Conservation (phyloP, 2,329 filamentous ascomycete genomes). For the Arthrobotrys sinensis region DNA sequence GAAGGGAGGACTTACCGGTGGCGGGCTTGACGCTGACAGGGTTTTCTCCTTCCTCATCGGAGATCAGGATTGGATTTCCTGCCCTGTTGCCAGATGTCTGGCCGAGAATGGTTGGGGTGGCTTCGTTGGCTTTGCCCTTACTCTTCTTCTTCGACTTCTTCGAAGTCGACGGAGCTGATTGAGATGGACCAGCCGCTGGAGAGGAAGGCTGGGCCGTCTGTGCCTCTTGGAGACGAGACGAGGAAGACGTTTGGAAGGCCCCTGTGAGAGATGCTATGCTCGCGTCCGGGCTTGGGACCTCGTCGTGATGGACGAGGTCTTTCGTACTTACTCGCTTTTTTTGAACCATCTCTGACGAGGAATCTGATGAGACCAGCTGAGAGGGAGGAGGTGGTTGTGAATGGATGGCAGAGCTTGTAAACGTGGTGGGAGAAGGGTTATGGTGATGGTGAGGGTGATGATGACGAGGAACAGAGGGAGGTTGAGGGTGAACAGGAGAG, state of each 20-base stretch:
- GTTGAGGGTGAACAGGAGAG: too few species aligned
- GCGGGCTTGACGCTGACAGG: neutral
- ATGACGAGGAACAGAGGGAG: too few species aligned
- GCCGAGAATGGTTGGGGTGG: neutral
- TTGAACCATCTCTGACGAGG: neutral
- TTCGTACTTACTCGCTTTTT: conserved; percentile 13
- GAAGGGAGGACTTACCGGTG: conserved; percentile 1
- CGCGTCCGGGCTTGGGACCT: conserved; percentile 1
- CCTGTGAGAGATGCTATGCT: conserved; percentile 7
- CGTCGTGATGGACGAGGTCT: neutral
- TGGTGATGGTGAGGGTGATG: neutral
- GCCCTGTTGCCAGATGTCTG: conserved; percentile 39
- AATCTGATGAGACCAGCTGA: neutral
- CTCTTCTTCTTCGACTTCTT: conserved; percentile 16
- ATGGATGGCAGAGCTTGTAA: too few species aligned
- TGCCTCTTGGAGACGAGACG: neutral
- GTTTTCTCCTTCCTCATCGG: conserved; percentile 22
- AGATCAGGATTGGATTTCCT: neutral
- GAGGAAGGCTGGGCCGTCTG: neutral
- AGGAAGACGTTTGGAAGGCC: neutral
- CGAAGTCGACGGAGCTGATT: neutral
- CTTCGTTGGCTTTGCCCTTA: neutral
- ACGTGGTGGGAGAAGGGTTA: neutral
- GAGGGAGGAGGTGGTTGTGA: too few species aligned
- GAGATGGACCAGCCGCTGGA: neutral